Evolutionary conservation across 2,329 filamentous ascomycete genomes (phyloP).

Genomic region (Paraphaeosphaeria minitans): DNA sequence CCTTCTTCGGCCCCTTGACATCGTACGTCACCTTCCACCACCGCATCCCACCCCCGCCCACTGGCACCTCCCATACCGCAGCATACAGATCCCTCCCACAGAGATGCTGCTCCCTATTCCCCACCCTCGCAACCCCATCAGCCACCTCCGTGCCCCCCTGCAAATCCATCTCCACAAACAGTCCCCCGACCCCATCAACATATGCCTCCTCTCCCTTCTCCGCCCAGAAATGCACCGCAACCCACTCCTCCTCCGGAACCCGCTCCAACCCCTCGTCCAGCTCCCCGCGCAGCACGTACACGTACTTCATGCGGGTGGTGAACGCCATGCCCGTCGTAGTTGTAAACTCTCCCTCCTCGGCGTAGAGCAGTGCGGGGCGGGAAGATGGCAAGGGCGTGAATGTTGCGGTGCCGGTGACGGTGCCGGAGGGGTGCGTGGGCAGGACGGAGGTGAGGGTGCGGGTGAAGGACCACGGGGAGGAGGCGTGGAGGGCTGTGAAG

Average conservation of each 20-base stretch:
- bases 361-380: conserved; percentile 16
- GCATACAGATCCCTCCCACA: conserved; percentile 76
- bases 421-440: conserved; percentile 68
- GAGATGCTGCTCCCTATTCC: conserved; percentile 69
- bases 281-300: conserved; percentile 67
- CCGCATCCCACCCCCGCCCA: not conserved
- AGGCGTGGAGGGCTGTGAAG: not conserved
- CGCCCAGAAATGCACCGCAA: conserved; percentile 21
- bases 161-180: conserved; percentile 74
- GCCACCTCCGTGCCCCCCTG: conserved; percentile 20
- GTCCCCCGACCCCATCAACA: conserved; percentile 60
- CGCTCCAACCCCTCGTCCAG: not conserved
- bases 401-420: conserved; percentile 66
- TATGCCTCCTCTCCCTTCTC: conserved; percentile 14
- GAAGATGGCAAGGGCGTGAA: conserved; percentile 57
- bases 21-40: conserved; percentile 48
- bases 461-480: conserved; percentile 64
- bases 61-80: conserved; percentile 67
- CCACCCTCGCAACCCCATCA: conserved; percentile 22
- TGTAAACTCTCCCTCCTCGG: conserved; percentile 69
- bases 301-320: conserved; percentile 67
- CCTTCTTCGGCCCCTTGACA: conserved; percentile 49
- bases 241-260: not conserved
- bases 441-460: conserved; percentile 61
- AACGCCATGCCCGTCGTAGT: conserved; percentile 62